A percentile compares a stretch with the other conserved stretches of the same genome.
Evolutionary conservation across 306 rosid species (phyloP).

Genomic region (Astragalus glycyphyllos): DNA sequence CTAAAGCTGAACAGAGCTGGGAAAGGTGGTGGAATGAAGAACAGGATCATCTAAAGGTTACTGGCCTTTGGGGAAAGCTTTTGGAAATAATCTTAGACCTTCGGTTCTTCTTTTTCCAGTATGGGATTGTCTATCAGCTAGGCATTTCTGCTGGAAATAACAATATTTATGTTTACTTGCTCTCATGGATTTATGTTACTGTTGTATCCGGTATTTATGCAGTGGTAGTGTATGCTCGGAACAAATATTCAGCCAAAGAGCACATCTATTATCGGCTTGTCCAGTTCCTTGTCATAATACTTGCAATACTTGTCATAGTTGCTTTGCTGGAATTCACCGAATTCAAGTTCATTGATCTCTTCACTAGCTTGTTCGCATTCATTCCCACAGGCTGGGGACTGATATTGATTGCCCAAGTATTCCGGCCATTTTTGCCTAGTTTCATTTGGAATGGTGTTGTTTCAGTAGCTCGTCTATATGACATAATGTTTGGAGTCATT

Average conservation of each 20-base stretch:
- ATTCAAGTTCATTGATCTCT: slow-evolving; percentile 50
- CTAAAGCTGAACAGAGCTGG: slow-evolving; percentile 64
- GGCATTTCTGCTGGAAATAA: slow-evolving; percentile 49
- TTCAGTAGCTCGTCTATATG: slow-evolving; percentile 57
- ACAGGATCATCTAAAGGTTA: slow-evolving; percentile 56
- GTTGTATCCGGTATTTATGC: slow-evolving; percentile 47
- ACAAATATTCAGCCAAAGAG: slow-evolving; percentile 54
- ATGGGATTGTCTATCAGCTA: slow-evolving; percentile 61
- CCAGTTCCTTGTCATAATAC: slow-evolving; percentile 54
- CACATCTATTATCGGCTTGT: slow-evolving; percentile 59
- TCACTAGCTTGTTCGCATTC: slow-evolving; percentile 59
- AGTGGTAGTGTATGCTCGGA: slow-evolving; percentile 49
- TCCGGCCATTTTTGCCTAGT: slow-evolving; percentile 49
- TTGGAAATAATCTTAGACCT: slow-evolving; percentile 58
- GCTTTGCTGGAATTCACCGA: slow-evolving; percentile 51
- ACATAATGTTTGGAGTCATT: slow-evolving; percentile 52
- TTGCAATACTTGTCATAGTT: slow-evolving; percentile 51
- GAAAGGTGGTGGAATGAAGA: slow-evolving; percentile 61
- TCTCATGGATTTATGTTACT: slow-evolving; percentile 54
- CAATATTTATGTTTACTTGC: slow-evolving; percentile 53
- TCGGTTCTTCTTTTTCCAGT: slow-evolving; percentile 59
- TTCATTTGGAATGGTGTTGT: slow-evolving; percentile 56
- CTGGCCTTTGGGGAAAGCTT: slow-evolving; percentile 60
- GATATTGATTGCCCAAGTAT: slow-evolving; percentile 55
- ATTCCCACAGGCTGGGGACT: slow-evolving; percentile 64